Conservation (phyloP, 1,284 basidiomycete genomes). For the Cutaneotrichosporon mucoides region DNA sequence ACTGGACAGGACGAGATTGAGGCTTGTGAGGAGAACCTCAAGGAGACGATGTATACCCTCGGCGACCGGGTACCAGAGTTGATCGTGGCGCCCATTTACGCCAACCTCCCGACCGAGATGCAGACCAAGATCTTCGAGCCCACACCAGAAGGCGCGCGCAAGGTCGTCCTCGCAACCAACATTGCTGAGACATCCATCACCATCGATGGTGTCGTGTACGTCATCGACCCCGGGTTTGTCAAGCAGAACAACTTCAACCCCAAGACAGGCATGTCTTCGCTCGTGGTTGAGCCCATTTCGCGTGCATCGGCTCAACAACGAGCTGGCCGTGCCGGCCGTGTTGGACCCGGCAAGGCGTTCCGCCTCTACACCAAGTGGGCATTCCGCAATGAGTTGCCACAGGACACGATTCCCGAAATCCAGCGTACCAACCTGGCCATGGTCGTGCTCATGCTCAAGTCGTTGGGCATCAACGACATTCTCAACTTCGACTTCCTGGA, state of each 20-base stretch:
- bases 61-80: slow-evolving; percentile 95
- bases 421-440: slow-evolving; percentile 50
- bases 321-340: slow-evolving; percentile 93
- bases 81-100: slow-evolving; percentile 95
- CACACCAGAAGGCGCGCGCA: slow-evolving; percentile 93
- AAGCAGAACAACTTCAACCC: slow-evolving; percentile 98
- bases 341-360: slow-evolving; percentile 98
- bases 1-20: slow-evolving; percentile 99
- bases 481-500: slow-evolving; percentile 63
- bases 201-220: slow-evolving; percentile 95
- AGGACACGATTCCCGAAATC: slow-evolving; percentile 61
- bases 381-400: slow-evolving; percentile 59
- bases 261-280: slow-evolving; percentile 90
- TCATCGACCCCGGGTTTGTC: slow-evolving; percentile 95
- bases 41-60: slow-evolving; percentile 88
- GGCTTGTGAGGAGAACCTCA: slow-evolving; percentile 89
- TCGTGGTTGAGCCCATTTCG: slow-evolving; percentile 91
- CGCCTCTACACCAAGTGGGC: slow-evolving; percentile 67
- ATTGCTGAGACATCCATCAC: slow-evolving; percentile 98
- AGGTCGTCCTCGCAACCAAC: slow-evolving; percentile 96
- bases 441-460: slow-evolving; percentile 60
- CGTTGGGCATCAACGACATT: slow-evolving; percentile 60
- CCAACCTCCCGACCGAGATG: slow-evolving; percentile 97
- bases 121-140: slow-evolving; percentile 99
- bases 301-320: slow-evolving; percentile 95